Evolutionary conservation across 306 rosid genomes (phyloP).

Genomic region (Prunus kanzakura): DNA sequence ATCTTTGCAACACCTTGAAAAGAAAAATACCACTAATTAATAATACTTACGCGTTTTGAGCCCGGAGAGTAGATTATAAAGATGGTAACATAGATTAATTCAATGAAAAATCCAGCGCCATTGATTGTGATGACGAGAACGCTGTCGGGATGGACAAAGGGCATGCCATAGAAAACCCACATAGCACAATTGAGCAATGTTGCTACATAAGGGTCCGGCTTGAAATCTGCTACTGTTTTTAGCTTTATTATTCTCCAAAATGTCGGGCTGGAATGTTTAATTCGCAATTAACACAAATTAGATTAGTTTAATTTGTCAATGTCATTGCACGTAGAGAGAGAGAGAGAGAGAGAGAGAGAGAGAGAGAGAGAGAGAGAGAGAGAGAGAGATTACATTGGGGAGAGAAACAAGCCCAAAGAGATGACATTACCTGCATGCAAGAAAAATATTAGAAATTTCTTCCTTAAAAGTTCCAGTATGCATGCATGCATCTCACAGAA

Average conservation of each 20-base stretch:
- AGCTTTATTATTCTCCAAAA: conserved; percentile 44
- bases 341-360: too few relatives aligned
- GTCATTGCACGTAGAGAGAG: background rate
- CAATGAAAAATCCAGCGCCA: conserved; percentile 48
- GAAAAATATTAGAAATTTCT: background rate
- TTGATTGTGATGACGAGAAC: conserved; percentile 69
- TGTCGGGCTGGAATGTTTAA: conserved; percentile 62
- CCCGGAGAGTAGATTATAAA: conserved; percentile 45
- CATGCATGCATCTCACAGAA: too few relatives aligned
- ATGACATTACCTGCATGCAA: conserved; percentile 70
- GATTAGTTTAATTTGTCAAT: background rate
- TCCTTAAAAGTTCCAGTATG: too few relatives aligned
- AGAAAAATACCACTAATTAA: too few relatives aligned
- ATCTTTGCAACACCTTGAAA: too few relatives aligned
- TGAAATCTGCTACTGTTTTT: conserved; percentile 67
- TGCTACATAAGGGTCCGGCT: conserved; percentile 73
- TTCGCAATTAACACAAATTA: background rate
- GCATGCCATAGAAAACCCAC: conserved; percentile 72
- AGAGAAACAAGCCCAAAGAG: conserved; percentile 60
- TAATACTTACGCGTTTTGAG: conserved; percentile 41
- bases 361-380: background rate
- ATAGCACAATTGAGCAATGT: conserved; percentile 65
- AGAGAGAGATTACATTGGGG: conserved; percentile 60
- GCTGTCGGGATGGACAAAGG: conserved; percentile 50
- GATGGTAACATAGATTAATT: conserved; percentile 30